Evolutionary conservation across 2,329 filamentous ascomycete genomes (phyloP), one percentile per base, ranked within the genome.

Genomic region (Myriosclerotinia scirpicola): DNA sequence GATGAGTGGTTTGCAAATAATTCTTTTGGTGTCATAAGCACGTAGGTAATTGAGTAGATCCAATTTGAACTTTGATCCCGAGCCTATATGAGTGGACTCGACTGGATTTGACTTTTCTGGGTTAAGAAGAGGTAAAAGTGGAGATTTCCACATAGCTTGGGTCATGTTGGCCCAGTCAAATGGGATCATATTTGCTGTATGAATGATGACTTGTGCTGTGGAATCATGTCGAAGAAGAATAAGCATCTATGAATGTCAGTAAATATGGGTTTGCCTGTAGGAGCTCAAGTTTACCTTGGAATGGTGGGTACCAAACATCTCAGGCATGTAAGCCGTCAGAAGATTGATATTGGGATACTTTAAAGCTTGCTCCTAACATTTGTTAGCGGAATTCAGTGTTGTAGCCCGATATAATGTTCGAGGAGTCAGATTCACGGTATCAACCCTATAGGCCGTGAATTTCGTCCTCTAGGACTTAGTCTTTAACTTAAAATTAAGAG

Each of bases 141-240:
- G 91, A 0, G 91, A 94, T 60, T 80, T 82, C 93, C 93, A 97
- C 6, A 91, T 85, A 1, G 87, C 92, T 76, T 97, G 92, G 0
- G 88, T 90, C 90, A 96, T 91, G 72, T 95, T 95, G 1, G 82
- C 84, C 93, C 93, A 97, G 76, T 97, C 93, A 65, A 88, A 87
- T 5, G 83, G 75, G n/a, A 96, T 94, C 89, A 96, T 92, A 72
- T 97, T 97, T 22, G 93, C 92, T 0, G 93, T 97, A 72, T 96
- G 91, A 40, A 97, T 93, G 66, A 96, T 79, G 7, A 97, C 80
- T 77, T 96, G 90, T 0, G 89, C 90, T 0, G 83, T 85, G 69
- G 90, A 87, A 75, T 96, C 92, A 75, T 90, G 87, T 6, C 90
- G 85, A 69, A 96, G 81, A 5, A 96, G 78, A n/a, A 96, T 81